Conservation (phyloP, 2,329 filamentous ascomycete genomes). For the Thielaviopsis ethacetica region DNA sequence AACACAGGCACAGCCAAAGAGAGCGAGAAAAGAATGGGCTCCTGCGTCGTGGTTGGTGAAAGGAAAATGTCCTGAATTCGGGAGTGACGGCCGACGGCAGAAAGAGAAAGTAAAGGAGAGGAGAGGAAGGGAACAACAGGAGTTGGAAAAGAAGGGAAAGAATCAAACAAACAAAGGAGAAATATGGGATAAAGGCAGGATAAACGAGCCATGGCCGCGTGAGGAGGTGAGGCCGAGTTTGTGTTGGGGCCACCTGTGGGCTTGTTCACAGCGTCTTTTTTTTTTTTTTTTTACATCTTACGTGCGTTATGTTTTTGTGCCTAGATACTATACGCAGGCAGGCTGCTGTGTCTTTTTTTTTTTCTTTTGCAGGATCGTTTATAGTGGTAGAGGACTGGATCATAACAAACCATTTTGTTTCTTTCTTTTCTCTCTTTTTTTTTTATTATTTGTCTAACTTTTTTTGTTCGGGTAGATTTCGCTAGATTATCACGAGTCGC, state of each 20-base stretch:
- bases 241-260: neutral
- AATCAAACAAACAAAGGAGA: neutral
- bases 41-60: neutral
- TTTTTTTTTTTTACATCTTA: neutral
- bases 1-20: neutral
- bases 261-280: neutral
- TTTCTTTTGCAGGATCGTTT: neutral
- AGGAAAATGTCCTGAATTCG: neutral
- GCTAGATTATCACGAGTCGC: too few species aligned
- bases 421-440: neutral
- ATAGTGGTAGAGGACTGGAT: neutral
- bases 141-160: too few species aligned
- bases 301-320: too few species aligned
- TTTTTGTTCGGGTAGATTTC: neutral
- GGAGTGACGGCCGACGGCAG: neutral
- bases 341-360: too few species aligned
- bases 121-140: too few species aligned
- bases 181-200: neutral
- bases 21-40: neutral
- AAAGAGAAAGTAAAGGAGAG: neutral
- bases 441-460: neutral
- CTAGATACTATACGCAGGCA: too few species aligned
- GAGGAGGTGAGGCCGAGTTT: neutral
- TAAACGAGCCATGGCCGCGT: neutral
- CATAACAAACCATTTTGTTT: neutral